These are phyloP conservation scores for Oxalis stricta DNA, from an alignment of 441 rosid genomes.

Conservation along the genomic window DNA sequence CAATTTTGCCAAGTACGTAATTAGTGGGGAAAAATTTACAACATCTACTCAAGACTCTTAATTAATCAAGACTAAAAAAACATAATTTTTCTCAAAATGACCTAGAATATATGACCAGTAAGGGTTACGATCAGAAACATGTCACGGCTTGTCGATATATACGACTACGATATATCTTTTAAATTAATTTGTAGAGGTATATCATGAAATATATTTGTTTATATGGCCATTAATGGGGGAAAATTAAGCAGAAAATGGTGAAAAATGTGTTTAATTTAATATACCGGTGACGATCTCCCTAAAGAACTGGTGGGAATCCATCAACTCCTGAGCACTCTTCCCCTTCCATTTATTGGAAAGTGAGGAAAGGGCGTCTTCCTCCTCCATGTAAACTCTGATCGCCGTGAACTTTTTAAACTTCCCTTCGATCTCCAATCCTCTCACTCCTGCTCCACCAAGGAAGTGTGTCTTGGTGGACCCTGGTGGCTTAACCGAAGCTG, in stretches of 20 bases:
- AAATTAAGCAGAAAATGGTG: too few species aligned
- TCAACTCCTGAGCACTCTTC: slow-evolving; percentile 35
- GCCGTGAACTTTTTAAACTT: slow-evolving; percentile 61
- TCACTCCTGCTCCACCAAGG: slow-evolving; percentile 73
- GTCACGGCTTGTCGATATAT: too few species aligned
- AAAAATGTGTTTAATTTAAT: too few species aligned
- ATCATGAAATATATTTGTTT: too few species aligned
- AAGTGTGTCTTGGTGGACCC: slow-evolving; percentile 42
- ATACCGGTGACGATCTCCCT: slow-evolving; percentile 86
- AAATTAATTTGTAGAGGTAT: too few species aligned
- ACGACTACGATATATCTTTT: too few species aligned
- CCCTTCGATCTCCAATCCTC: slow-evolving; percentile 64
- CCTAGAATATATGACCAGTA: too few species aligned
- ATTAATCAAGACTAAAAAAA: too few species aligned
- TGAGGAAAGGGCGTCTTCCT: slow-evolving; percentile 28
- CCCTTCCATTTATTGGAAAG: slow-evolving; percentile 63
- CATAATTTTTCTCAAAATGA: too few species aligned
- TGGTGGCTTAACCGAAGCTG: slow-evolving; percentile 44
- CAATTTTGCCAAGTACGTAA: too few species aligned
- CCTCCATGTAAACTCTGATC: slow-evolving; percentile 67
- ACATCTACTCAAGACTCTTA: not conserved
- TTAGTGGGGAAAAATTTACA: not conserved
- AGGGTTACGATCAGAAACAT: too few species aligned
- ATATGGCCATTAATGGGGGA: too few species aligned
- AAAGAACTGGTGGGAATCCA: slow-evolving; percentile 54